phyloP scores from a whole-genome alignment of 2,329 filamentous ascomycete genomes.

The Diplodia intermedia region DNA sequence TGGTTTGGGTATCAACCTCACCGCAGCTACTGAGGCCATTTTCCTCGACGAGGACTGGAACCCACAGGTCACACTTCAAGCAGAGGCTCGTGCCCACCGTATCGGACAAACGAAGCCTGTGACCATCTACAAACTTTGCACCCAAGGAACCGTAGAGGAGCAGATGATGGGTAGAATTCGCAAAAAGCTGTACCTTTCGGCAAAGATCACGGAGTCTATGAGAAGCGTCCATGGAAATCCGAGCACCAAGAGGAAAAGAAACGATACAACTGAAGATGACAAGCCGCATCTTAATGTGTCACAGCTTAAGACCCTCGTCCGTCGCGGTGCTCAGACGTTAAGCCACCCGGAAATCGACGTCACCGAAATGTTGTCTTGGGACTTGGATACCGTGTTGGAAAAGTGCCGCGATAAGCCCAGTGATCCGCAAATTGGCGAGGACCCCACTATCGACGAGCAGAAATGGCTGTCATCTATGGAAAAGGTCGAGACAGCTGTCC shows the following conservation, averaged over 20 bases:
- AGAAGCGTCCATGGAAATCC: slow-evolving; percentile 56
- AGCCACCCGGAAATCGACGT: slow-evolving; percentile 61
- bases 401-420: slow-evolving; percentile 61
- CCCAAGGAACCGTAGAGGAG: slow-evolving; percentile 64
- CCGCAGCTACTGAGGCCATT: slow-evolving; percentile 61
- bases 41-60: slow-evolving; percentile 66
- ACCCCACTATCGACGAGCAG: slow-evolving; percentile 56
- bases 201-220: slow-evolving; percentile 67
- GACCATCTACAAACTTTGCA: slow-evolving; percentile 63
- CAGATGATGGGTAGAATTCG: slow-evolving; percentile 65
- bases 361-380: slow-evolving; percentile 65
- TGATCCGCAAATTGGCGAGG: slow-evolving; percentile 48
- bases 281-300: slow-evolving; percentile 60
- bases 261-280: slow-evolving; percentile 50
- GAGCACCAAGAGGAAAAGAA: slow-evolving; percentile 39
- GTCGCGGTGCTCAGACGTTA: slow-evolving; percentile 61
- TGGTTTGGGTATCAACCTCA: slow-evolving; percentile 63
- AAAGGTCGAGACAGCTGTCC: slow-evolving; percentile 63
- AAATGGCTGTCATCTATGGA: slow-evolving; percentile 65
- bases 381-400: slow-evolving; percentile 60
- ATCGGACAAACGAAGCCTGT: slow-evolving; percentile 63
- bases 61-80: slow-evolving; percentile 61
- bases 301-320: slow-evolving; percentile 62
- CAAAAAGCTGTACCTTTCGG: slow-evolving; percentile 68
- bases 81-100: slow-evolving; percentile 61